Conservation (phyloP, 495 filamentous ascomycete genomes). For the Aspergillus kassunensis region DNA sequence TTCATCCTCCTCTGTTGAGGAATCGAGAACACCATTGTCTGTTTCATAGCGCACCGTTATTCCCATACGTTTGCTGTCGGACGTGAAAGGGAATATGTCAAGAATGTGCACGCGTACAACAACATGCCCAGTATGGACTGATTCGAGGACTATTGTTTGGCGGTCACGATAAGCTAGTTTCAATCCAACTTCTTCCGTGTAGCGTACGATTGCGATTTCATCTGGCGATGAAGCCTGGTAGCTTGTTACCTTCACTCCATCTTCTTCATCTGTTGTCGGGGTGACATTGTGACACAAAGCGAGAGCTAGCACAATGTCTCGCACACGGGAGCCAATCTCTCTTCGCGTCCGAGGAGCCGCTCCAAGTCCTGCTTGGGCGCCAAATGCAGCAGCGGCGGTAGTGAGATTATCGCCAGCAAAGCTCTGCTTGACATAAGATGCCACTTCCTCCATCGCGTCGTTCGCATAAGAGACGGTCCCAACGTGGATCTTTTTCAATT, state of each 20-base stretch:
- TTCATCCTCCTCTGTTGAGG: slow-evolving; percentile 52
- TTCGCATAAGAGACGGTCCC: slow-evolving; percentile 97
- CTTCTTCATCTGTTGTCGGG: slow-evolving; percentile 78
- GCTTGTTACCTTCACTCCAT: slow-evolving; percentile 69
- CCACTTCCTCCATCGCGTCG: slow-evolving; percentile 97
- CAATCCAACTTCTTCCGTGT: slow-evolving; percentile 90
- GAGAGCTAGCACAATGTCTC: slow-evolving; percentile 85
- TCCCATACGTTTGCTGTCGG: slow-evolving; percentile 98
- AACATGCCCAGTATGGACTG: slow-evolving; percentile 65
- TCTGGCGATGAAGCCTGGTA: slow-evolving; percentile 98
- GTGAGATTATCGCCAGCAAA: slow-evolving; percentile 61
- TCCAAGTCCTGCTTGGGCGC: slow-evolving; percentile 50
- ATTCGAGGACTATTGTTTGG: slow-evolving; percentile 75
- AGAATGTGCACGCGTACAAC: slow-evolving; percentile 87
- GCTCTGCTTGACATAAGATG: slow-evolving; percentile 76
- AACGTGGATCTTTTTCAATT: slow-evolving; percentile 97
- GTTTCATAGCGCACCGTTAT: slow-evolving; percentile 82
- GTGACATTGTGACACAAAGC: slow-evolving; percentile 98
- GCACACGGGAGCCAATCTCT: slow-evolving; percentile 88
- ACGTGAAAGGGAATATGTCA: slow-evolving; percentile 96
- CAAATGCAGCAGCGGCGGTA: slow-evolving; percentile 69
- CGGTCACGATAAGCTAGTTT: slow-evolving; percentile 83
- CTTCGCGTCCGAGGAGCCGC: slow-evolving; percentile 75
- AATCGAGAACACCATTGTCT: slow-evolving; percentile 31
- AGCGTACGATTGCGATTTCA: slow-evolving; percentile 95